Conservation (phyloP, 1,284 basidiomycete species). For the Athelia psychrophila region DNA sequence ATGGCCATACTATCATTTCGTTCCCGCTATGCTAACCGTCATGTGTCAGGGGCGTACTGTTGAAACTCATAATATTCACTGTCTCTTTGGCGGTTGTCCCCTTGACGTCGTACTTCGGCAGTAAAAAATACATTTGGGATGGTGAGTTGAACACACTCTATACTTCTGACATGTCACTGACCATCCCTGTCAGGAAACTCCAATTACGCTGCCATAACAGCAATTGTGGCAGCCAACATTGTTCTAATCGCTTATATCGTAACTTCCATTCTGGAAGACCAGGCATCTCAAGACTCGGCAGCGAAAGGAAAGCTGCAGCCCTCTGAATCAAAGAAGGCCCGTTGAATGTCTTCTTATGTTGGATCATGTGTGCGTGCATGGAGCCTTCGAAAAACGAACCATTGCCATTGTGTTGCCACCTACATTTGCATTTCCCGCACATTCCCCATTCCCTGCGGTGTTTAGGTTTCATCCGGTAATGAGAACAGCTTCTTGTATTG, state of each 20-base stretch:
- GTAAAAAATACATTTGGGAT: constrained; percentile 67
- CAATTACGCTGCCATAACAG: constrained; percentile 81
- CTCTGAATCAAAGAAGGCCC: neutral
- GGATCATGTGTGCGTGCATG: no score
- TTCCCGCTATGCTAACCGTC: constrained; percentile 4
- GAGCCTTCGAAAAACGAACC: no score
- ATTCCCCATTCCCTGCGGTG: no score
- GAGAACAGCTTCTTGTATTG: no score
- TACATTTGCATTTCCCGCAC: no score
- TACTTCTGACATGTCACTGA: constrained; percentile 2
- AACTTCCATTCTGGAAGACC: constrained; percentile 74
- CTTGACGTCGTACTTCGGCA: constrained; percentile 70
- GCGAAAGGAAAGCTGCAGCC: constrained; percentile 5
- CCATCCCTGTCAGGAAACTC: constrained; percentile 58
- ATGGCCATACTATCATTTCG: neutral
- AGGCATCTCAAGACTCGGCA: constrained; percentile 6
- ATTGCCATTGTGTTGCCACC: no score
- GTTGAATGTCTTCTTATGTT: no score
- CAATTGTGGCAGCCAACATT: constrained; percentile 77
- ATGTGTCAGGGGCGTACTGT: constrained; percentile 60
- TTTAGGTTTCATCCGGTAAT: no score
- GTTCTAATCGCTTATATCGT: constrained; percentile 81
- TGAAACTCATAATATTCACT: constrained; percentile 80
- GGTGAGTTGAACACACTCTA: constrained; percentile 35
- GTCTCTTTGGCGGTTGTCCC: constrained; percentile 50